Conservation (phyloP, 2,329 filamentous ascomycete species). For the Nigrograna mackinnonii region DNA sequence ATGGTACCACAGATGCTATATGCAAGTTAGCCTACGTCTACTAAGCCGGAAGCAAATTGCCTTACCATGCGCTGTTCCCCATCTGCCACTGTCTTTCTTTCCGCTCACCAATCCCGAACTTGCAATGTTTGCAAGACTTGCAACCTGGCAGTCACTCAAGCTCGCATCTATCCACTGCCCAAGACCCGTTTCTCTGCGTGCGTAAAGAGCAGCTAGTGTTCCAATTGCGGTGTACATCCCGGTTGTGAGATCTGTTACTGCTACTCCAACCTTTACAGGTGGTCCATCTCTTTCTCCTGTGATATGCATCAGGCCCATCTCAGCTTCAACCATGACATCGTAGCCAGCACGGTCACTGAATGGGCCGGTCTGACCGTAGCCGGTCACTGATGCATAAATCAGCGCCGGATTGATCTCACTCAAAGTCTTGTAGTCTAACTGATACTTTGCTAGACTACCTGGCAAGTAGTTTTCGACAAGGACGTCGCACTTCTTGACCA, state of each 20-base stretch:
- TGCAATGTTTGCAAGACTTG: conserved; percentile 88
- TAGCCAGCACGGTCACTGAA: conserved; percentile 87
- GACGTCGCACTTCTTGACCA: conserved; percentile 83
- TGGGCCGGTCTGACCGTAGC: conserved; percentile 92
- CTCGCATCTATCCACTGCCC: conserved; percentile 93
- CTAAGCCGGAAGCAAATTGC: conserved; percentile 5
- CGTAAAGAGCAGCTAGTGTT: conserved; percentile 86
- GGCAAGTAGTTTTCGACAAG: conserved; percentile 97
- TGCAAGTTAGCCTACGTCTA: conserved; percentile 6
- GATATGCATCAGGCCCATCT: conserved; percentile 98
- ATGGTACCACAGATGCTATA: conserved; percentile 91
- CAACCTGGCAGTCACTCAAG: conserved; percentile 91
- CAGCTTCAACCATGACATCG: conserved; percentile 98
- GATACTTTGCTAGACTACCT: conserved; percentile 83
- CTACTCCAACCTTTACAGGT: conserved; percentile 97
- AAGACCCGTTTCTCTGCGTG: conserved; percentile 71
- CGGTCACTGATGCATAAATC: conserved; percentile 94
- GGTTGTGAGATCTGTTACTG: conserved; percentile 93
- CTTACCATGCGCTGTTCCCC: conserved; percentile 93
- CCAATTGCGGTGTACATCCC: conserved; percentile 93
- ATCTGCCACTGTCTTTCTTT: conserved; percentile 82
- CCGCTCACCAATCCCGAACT: conserved; percentile 87
- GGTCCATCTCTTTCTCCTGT: conserved; percentile 85
- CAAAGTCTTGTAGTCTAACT: conserved; percentile 82
- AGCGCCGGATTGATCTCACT: conserved; percentile 78